Percentiles rank a stretch among this genome's conserved stretches.
phyloP scores from a whole-genome alignment of 2,329 filamentous ascomycete species.

The Fusarium euwallaceae region DNA sequence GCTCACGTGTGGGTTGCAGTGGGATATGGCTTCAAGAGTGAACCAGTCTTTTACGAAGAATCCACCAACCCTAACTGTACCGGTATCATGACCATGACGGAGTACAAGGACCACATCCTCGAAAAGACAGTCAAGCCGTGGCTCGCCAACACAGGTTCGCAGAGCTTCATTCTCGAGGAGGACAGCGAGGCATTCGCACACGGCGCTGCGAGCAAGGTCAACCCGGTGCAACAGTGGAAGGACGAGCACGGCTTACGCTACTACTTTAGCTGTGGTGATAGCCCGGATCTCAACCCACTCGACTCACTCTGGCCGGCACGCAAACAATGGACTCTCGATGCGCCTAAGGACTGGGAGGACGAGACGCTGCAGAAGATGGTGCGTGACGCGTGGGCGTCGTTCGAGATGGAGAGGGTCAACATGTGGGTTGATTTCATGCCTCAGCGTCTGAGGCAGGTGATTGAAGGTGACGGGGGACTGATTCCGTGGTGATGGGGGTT shows the following conservation, averaged over 20 bases:
- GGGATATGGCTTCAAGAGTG: slow-evolving; percentile 55
- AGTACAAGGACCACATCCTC: slow-evolving; percentile 53
- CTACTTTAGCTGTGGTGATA: slow-evolving; percentile 54
- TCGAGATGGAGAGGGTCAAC: slow-evolving; percentile 51
- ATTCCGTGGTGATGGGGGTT: slow-evolving; percentile 49
- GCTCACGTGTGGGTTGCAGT: slow-evolving; percentile 54
- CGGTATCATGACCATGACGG: slow-evolving; percentile 51
- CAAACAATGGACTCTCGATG: slow-evolving; percentile 51
- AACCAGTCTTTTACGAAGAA: slow-evolving; percentile 54
- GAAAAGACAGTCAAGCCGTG: slow-evolving; percentile 52
- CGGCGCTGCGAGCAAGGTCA: slow-evolving; percentile 53
- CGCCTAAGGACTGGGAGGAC: slow-evolving; percentile 51
- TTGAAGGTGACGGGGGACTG: slow-evolving; percentile 50
- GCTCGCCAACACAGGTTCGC: slow-evolving; percentile 39
- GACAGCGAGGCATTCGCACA: slow-evolving; percentile 54
- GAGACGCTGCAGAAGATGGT: slow-evolving; percentile 50
- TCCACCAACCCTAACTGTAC: slow-evolving; percentile 50
- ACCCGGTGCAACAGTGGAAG: slow-evolving; percentile 54
- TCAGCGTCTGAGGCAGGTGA: slow-evolving; percentile 49
- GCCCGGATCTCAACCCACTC: slow-evolving; percentile 54
- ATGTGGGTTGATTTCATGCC: slow-evolving; percentile 56
- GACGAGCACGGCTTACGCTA: slow-evolving; percentile 49
- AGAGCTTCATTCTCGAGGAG: slow-evolving; percentile 52
- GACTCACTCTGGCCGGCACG: slow-evolving; percentile 52
- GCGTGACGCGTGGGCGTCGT: slow-evolving; percentile 46